Conservation (phyloP, 2,329 filamentous ascomycete species). For the Davidsoniella virescens region DNA sequence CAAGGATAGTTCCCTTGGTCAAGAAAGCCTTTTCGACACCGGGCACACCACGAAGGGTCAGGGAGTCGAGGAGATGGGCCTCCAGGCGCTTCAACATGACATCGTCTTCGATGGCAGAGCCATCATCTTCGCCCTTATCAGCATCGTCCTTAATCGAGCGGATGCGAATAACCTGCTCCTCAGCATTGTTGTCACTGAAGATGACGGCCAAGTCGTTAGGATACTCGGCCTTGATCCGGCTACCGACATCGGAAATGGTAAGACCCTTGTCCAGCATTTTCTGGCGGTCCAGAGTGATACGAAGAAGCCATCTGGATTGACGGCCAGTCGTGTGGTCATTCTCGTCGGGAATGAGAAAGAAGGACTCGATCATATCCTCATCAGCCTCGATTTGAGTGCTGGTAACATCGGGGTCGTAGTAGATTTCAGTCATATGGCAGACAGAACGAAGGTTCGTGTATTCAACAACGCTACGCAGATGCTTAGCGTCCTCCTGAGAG, state of each 20-base stretch:
- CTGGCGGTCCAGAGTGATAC: slow-evolving; percentile 81
- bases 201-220: slow-evolving; percentile 74
- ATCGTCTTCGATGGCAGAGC: slow-evolving; percentile 62
- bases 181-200: slow-evolving; percentile 95
- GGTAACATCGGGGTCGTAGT: slow-evolving; percentile 86
- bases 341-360: slow-evolving; percentile 70
- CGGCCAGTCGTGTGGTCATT: slow-evolving; percentile 48
- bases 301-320: slow-evolving; percentile 89
- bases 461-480: slow-evolving; percentile 75
- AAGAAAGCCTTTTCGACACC: slow-evolving; percentile 88
- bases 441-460: slow-evolving; percentile 88
- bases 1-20: slow-evolving; percentile 58
- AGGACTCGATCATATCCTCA: slow-evolving; percentile 34
- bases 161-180: slow-evolving; percentile 85
- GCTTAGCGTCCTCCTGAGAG: slow-evolving; percentile 67
- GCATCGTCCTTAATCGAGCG: slow-evolving; percentile 58
- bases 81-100: slow-evolving; percentile 86
- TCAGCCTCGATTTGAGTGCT: slow-evolving; percentile 76
- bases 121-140: slow-evolving; percentile 60
- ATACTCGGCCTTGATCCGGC: slow-evolving; percentile 79
- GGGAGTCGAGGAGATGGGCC: slow-evolving; percentile 74
- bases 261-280: slow-evolving; percentile 92
- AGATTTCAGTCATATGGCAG: slow-evolving; percentile 84
- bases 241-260: slow-evolving; percentile 77
- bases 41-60: slow-evolving; percentile 78